Evolutionary conservation across 805 yeast species (phyloP).

Genomic region (Vanderwaltozyma yarrowii): DNA sequence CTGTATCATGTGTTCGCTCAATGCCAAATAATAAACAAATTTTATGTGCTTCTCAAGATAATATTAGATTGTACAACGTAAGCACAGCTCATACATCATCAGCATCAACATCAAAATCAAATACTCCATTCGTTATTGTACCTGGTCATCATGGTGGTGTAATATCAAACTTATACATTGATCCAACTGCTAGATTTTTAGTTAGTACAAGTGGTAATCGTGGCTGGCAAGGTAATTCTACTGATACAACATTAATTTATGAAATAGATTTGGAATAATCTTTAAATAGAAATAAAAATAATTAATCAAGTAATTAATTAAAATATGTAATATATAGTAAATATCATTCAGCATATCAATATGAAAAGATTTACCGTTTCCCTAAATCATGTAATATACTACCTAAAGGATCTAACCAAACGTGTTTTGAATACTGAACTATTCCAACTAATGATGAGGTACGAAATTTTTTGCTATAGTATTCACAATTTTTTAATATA

Average conservation of each 20-base stretch:
- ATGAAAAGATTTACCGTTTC: too few species aligned
- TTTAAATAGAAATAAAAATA: neutral
- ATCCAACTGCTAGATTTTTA: slow-evolving; percentile 81
- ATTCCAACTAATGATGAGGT: too few species aligned
- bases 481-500: too few species aligned
- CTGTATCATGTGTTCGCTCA: slow-evolving; percentile 70
- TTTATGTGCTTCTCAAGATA: slow-evolving; percentile 84
- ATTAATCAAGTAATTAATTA: too few species aligned
- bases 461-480: too few species aligned
- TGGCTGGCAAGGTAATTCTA: slow-evolving; percentile 83
- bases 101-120: slow-evolving; percentile 1
- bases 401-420: neutral
- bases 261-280: slow-evolving; percentile 46
- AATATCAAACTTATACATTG: slow-evolving; percentile 65
- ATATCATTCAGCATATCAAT: too few species aligned
- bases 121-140: slow-evolving; percentile 73
- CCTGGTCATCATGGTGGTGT: slow-evolving; percentile 97
- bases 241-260: slow-evolving; percentile 74
- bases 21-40: slow-evolving; percentile 74
- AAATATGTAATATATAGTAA: too few species aligned
- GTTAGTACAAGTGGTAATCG: slow-evolving; percentile 85
- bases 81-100: slow-evolving; percentile 14
- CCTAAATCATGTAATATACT: too few species aligned
- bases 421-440: neutral
- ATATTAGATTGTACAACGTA: slow-evolving; percentile 77